These are phyloP conservation scores for Trichoderma atrobrunneum DNA, from an alignment of 2,329 filamentous ascomycete species.

Conservation along the genomic window DNA sequence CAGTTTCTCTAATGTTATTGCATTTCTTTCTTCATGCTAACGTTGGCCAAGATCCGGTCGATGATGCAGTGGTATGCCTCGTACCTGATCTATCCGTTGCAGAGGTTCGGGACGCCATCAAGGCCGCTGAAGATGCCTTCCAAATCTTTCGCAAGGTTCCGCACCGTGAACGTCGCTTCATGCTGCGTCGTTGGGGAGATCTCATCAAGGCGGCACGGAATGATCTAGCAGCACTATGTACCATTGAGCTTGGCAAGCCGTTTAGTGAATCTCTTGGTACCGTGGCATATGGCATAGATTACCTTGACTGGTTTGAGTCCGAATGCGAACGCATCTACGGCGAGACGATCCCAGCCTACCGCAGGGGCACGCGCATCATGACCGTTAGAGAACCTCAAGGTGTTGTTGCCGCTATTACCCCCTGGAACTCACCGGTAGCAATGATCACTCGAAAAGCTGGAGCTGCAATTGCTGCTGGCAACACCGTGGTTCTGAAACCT, in stretches of 20 bases:
- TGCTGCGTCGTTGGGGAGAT: constrained; percentile 59
- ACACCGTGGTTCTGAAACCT: constrained; percentile 69
- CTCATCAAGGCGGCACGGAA: constrained; percentile 61
- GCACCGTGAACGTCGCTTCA: neutral
- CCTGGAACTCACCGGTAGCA: constrained; percentile 62
- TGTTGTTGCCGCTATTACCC: constrained; percentile 46
- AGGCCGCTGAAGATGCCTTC: no score
- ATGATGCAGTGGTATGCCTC: no score
- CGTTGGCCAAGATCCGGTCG: no score
- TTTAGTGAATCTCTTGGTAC: constrained; percentile 55
- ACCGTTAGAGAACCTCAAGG: neutral
- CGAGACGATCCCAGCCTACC: constrained; percentile 48
- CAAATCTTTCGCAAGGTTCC: neutral
- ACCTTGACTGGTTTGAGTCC: constrained; percentile 60
- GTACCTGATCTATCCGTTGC: no score
- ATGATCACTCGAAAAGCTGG: constrained; percentile 49
- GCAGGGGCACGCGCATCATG: constrained; percentile 40
- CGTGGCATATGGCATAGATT: constrained; percentile 52
- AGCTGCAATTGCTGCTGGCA: constrained; percentile 65
- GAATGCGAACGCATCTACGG: constrained; percentile 57
- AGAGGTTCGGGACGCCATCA: no score
- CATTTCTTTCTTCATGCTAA: no score
- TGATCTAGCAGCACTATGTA: constrained; percentile 63
- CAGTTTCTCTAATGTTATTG: no score
- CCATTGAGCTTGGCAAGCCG: constrained; percentile 68